Evolutionary conservation across 352 stramenopile genomes (phyloP).

Genomic region (Salisapilia sapeloensis): DNA sequence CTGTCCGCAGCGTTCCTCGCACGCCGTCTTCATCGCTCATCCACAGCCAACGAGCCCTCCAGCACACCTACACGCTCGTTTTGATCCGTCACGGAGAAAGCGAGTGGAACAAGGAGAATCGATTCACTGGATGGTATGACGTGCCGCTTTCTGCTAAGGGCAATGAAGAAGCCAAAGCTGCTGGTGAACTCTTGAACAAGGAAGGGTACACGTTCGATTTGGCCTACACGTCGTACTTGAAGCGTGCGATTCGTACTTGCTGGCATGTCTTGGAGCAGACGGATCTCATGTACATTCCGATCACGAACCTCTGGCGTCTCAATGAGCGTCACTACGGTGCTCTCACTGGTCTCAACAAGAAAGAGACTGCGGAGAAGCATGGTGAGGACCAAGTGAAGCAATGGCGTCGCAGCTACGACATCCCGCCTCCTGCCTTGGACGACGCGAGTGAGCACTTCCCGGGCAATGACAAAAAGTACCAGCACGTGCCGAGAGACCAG

Average conservation of each 20-base stretch:
- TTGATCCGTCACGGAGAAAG: conserved; percentile 89
- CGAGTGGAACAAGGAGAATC: conserved; percentile 91
- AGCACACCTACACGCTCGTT: conserved; percentile 81
- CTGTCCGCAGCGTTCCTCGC: conserved; percentile 13
- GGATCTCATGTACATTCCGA: conserved; percentile 90
- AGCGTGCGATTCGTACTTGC: conserved; percentile 87
- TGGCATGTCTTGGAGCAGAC: conserved; percentile 91
- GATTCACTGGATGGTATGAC: conserved; percentile 91
- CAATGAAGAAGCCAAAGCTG: conserved; percentile 83
- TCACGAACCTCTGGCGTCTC: conserved; percentile 87
- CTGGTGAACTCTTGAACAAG: conserved; percentile 79
- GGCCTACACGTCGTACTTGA: conserved; percentile 91
- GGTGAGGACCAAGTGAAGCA: conserved; percentile 87
- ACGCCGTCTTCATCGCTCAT: conserved; percentile 20
- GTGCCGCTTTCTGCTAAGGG: conserved; percentile 82
- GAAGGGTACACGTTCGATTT: conserved; percentile 90
- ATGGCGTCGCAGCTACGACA: conserved; percentile 96
- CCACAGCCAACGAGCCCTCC: conserved; percentile 27
- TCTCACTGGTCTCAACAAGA: conserved; percentile 85
- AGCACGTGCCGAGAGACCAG: conserved; percentile 61
- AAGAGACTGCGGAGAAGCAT: conserved; percentile 80
- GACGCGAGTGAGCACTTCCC: conserved; percentile 86
- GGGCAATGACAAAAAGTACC: conserved; percentile 84
- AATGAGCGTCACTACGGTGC: conserved; percentile 86
- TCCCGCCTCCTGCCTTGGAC: conserved; percentile 89